Base-by-base conservation (phyloP, 1,284 basidiomycete species). In the Ustilago tritici region DNA sequence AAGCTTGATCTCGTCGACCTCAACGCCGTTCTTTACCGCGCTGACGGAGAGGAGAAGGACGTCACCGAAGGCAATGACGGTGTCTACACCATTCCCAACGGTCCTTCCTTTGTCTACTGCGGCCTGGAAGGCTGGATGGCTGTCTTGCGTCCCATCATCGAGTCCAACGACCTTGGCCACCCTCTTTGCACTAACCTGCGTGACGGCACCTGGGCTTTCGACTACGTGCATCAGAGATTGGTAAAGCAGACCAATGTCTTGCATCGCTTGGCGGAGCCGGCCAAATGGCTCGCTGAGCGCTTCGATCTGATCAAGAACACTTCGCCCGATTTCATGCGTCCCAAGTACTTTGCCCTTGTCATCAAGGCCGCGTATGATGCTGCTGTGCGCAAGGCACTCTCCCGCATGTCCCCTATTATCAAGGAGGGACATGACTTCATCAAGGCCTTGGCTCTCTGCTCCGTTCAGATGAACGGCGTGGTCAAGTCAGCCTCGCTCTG, bases 191-290 rank as follows among this genome's bases (percentile, higher is more conserved):
- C 53, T 17, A 81, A 84, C 53, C 69, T 84, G 17, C 78, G 82
- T 40, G 67, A 80, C 14, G 82, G 81, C 23, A 67, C 79, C 17
- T 84, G 82, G 82, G 76, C 82, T 34, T 56, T 83, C 17, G 82
- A 84, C 77, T 83, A 83, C 40, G 70, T 82, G 14, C 77, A 81
- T 49, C 49, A 68, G 11, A 90, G 96, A 36, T 87, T 99, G 40
- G 88, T 89, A 61, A 90, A 90, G 93, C 78, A 80, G 47, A 38
- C 50, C 49, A 60, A 65, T 7, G 56, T 74, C 7, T 75, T 84
- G 59, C 82, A 81, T 23, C 70, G 69, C 7, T 62, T 84, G 23
- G 67, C 60, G 32, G 63, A 61, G 15, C 79, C 76, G 14, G 80
- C 79, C 3, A 66, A 77, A 23, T 84, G 82, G 82, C 55, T 83